A percentile compares a stretch with the other conserved stretches of the same genome.
Conservation (phyloP, 345 rosid species). For the Populus ilicifolia region DNA sequence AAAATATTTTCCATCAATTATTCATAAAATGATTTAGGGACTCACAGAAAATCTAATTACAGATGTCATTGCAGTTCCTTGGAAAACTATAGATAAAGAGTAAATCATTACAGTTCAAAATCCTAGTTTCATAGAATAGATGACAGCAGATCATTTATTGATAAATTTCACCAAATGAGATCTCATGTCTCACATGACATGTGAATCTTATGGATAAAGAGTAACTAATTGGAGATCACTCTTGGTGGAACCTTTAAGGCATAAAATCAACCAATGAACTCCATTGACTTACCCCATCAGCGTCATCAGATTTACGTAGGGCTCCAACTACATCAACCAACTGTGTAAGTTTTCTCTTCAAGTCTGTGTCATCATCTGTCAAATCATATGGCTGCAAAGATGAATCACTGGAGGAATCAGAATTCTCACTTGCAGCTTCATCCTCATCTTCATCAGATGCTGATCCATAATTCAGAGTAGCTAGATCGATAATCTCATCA, state of each 20-base stretch:
- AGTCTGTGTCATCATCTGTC: constrained; percentile 74
- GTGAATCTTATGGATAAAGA: constrained; percentile 1
- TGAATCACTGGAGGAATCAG: constrained; percentile 69
- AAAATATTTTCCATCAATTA: not conserved
- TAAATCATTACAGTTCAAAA: not conserved
- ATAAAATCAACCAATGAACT: constrained; percentile 10
- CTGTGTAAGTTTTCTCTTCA: constrained; percentile 62
- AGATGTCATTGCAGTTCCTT: no score
- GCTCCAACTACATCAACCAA: constrained; percentile 92
- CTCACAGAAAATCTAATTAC: constrained; percentile 1
- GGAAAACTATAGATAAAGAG: no score
- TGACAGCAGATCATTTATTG: not conserved
- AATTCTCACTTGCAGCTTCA: constrained; percentile 55
- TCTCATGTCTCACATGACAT: constrained; percentile 5
- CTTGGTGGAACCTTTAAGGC: constrained; percentile 5
- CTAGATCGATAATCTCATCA: constrained; percentile 87
- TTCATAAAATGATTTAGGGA: not conserved
- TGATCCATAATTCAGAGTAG: constrained; percentile 50
- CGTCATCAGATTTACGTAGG: constrained; percentile 82
- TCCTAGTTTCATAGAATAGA: not conserved
- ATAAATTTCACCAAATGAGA: constrained; percentile 7
- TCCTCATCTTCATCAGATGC: constrained; percentile 53
- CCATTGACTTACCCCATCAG: constrained; percentile 71
- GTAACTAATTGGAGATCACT: not conserved
- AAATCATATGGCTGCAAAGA: constrained; percentile 90